These are phyloP conservation scores for Leucoagaricus sp. DNA, from an alignment of 1,284 basidiomycete genomes.

Conservation along the genomic window DNA sequence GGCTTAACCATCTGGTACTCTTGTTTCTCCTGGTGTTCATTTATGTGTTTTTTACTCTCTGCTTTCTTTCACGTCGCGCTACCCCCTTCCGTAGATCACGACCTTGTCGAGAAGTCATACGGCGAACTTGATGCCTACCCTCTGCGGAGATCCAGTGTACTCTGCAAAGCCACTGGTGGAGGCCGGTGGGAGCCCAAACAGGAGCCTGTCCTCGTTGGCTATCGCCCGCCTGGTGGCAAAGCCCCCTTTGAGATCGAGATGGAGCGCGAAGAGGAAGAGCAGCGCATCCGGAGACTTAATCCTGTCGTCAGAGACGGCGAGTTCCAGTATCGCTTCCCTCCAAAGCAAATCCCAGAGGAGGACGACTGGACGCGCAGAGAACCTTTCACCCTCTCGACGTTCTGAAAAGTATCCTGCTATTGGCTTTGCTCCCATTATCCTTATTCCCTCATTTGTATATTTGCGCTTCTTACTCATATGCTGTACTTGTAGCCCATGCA, in stretches of 20 bases:
- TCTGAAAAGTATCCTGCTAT: slow-evolving; percentile 35
- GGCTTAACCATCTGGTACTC: slow-evolving; percentile 7
- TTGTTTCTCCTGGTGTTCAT: slow-evolving; percentile 2
- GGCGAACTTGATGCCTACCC: slow-evolving; percentile 71
- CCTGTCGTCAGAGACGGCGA: slow-evolving; percentile 66
- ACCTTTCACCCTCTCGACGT: slow-evolving; percentile 51
- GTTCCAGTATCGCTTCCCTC: slow-evolving; percentile 62
- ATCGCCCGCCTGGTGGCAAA: slow-evolving; percentile 60
- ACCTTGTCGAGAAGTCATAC: slow-evolving; percentile 42
- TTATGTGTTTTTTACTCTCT: not conserved
- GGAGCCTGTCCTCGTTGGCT: slow-evolving; percentile 43
- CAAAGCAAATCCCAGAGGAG: slow-evolving; percentile 20
- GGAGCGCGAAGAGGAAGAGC: slow-evolving; percentile 60
- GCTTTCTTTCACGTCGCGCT: slow-evolving; percentile 10
- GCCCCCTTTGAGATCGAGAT: slow-evolving; percentile 65
- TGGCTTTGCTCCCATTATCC: slow-evolving; percentile 2
- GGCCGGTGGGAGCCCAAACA: slow-evolving; percentile 75
- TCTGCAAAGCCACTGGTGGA: slow-evolving; percentile 75
- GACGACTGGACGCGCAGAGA: slow-evolving; percentile 13
- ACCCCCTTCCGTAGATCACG: slow-evolving; percentile 26
- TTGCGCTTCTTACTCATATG: slow-evolving; percentile 3
- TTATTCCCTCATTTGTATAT: slow-evolving; percentile 15
- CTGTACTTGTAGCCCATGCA: slow-evolving; percentile 14
- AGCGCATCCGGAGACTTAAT: slow-evolving; percentile 47
- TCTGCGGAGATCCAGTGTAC: slow-evolving; percentile 57